Evolutionary conservation across 2,329 filamentous ascomycete genomes (phyloP).

Genomic region (Coniosporium tulheliwenetii): DNA sequence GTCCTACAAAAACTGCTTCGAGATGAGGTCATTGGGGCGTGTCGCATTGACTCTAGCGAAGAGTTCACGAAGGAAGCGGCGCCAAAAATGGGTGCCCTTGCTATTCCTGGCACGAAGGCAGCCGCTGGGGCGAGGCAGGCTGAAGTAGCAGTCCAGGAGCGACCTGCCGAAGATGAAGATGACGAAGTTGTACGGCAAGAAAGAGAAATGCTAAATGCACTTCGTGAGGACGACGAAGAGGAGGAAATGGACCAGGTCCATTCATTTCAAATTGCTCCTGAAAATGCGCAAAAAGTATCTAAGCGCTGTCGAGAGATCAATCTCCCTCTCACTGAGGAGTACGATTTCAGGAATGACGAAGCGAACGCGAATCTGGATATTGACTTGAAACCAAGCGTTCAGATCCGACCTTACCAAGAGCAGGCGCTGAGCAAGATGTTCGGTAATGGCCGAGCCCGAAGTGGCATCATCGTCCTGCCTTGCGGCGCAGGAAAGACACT

Average conservation of each 20-base stretch:
- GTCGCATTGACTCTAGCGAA: conserved; percentile 58
- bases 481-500: conserved; percentile 95
- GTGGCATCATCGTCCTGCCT: conserved; percentile 90
- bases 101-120: conserved; percentile 89
- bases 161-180: conserved; percentile 34
- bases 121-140: conserved; percentile 78
- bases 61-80: conserved; percentile 66
- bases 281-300: conserved; percentile 71
- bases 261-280: conserved; percentile 77
- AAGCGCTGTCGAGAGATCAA: conserved; percentile 78
- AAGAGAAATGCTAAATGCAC: conserved; percentile 50
- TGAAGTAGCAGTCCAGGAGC: conserved; percentile 28
- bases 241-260: conserved; percentile 81
- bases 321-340: conserved; percentile 84
- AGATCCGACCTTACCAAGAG: conserved; percentile 90
- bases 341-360: conserved; percentile 88
- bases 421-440: conserved; percentile 99
- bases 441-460: conserved; percentile 91
- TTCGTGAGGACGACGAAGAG: conserved; percentile 63
- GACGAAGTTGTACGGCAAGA: conserved; percentile 32
- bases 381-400: conserved; percentile 73
- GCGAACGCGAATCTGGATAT: conserved; percentile 86
- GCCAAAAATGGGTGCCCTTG: conserved; percentile 71
- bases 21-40: conserved; percentile 66
- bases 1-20: conserved; percentile 78